Conservation (phyloP, 192 early-diverging fungal genomes). For the Spinellus fusiger region DNA sequence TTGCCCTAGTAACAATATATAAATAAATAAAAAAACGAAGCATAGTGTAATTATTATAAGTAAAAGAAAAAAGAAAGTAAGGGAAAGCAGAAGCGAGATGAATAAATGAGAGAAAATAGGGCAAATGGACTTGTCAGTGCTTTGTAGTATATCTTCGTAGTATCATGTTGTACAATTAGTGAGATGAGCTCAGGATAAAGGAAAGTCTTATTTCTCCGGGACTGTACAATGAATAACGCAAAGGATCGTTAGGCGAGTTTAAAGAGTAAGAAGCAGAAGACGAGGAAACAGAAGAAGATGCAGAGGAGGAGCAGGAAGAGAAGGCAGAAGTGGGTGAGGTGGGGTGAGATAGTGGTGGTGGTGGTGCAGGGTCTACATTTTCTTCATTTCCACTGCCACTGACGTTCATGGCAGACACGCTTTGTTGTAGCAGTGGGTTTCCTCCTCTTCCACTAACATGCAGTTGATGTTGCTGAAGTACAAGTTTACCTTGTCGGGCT, state of each 20-base stretch:
- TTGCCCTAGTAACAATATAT: too few relatives aligned
- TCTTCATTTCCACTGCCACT: not conserved
- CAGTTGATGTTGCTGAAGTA: slow-evolving; percentile 5
- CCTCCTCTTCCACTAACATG: not conserved
- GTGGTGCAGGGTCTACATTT: not conserved
- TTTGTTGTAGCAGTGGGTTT: not conserved
- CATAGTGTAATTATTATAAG: not conserved
- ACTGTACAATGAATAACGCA: not conserved
- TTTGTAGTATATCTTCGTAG: too few relatives aligned
- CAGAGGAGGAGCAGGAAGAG: not conserved
- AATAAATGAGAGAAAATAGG: too few relatives aligned
- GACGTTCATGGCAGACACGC: not conserved
- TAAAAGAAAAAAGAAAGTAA: not conserved
- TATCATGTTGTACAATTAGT: not conserved
- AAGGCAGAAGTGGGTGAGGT: not conserved
- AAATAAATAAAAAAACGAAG: too few relatives aligned
- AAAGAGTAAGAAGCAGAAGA: not conserved
- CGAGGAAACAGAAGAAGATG: not conserved
- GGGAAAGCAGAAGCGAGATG: not conserved
- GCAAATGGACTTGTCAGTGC: too few relatives aligned
- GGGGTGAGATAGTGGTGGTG: not conserved
- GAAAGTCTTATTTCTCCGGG: not conserved
- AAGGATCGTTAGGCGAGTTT: not conserved
- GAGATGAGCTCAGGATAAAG: not conserved
- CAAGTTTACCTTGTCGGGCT: slow-evolving; percentile 19